Base-by-base conservation (phyloP, 805 yeast species). In the Lachancea lanzarotensis region DNA sequence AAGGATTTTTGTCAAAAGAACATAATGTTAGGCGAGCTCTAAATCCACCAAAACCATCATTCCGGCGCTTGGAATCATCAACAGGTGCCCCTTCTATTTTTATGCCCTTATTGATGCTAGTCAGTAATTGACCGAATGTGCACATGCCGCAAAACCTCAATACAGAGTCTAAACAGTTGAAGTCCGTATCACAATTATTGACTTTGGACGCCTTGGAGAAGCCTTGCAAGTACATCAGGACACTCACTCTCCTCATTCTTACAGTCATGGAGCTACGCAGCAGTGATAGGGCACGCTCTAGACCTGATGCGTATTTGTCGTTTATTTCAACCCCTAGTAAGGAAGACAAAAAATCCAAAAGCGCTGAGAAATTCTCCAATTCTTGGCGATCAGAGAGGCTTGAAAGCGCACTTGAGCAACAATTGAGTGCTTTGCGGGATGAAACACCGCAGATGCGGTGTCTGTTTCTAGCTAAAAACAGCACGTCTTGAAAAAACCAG, bases 1-100 rank as follows among this genome's bases (percentile, higher is more conserved):
- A 67, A 34, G 72, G 70, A n/a, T 82, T 65, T 2, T 74, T 56
- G 0, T 85, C 85, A 0, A 95, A 38, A 19, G 38, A 40, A 19
- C 35, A 32, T 9, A 43, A 13, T 27, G 17, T 9, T 7, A 17
- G 33, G 29, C 20, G 2, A 10, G 11, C n/a, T 32, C 30, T 7
- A 10, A 12, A 3, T 26, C 27, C 11, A 20, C 12, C 17, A 22
- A 25, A 20, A 4, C 20, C 15, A 9, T 39, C 35, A 13, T 40
- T 33, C 19, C 43, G 20, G 7, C 13, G 19, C 37, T 31, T 22
- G 7, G 16, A 5, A 8, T n/a, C n/a, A 12, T 27, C 34, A 29
- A 17, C 13, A 8, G 10, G 26, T 16, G 29, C 7, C 12, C 4
- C 3, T 3, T 27, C 19, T 29, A 15, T 16, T 31, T 29, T n/a